Evolutionary conservation across 2,329 filamentous ascomycete genomes (phyloP), one percentile per base, ranked within the genome.

Genomic region (Penicillium sp.): DNA sequence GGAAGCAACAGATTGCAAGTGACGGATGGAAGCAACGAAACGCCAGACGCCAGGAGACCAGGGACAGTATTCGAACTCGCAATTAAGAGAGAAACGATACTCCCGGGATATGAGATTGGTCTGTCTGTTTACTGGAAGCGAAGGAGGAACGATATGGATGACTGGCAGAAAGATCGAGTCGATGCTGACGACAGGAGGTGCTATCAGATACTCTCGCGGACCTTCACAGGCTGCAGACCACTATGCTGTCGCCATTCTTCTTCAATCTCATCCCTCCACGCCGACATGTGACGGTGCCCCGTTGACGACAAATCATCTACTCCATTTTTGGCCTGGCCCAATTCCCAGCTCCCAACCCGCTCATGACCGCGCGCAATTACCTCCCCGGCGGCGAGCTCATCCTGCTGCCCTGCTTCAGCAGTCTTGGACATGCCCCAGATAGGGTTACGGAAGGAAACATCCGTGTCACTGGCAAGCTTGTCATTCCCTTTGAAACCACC

Each of bases 271-370:
- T 38, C 36, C 7, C 36, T 15, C 6, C 13, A 26, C 23, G 35
- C 35, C 7, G 33, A 7, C 3, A 33, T 38, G 34, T 31, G 48
- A n/a, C n/a, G n/a, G n/a, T n/a, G n/a, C n/a, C n/a, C n/a, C n/a
- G n/a, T n/a, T n/a, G n/a, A n/a, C n/a, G n/a, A n/a, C n/a, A n/a
- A n/a, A 48, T 25, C 46, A 26, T 40, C 50, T 29, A 17, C 49
- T 39, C 34, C 43, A 51, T 47, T 62, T 56, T 56, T 57, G 13
- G 59, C 53, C 30, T 64, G 50, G 37, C 68, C 67, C 59, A 80
- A 58, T 55, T 80, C 78, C 78, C 78, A 81, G 44, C 77, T 80
- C 1, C 75, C 77, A 13, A 73, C 64, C 29, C 77, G 63, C 59
- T 79, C 77, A 54, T 79, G 72, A 2, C 69, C 68, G 11, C 62